Conservation (phyloP, 129 eudicot genomes). For the Tanacetum coccineum region DNA sequence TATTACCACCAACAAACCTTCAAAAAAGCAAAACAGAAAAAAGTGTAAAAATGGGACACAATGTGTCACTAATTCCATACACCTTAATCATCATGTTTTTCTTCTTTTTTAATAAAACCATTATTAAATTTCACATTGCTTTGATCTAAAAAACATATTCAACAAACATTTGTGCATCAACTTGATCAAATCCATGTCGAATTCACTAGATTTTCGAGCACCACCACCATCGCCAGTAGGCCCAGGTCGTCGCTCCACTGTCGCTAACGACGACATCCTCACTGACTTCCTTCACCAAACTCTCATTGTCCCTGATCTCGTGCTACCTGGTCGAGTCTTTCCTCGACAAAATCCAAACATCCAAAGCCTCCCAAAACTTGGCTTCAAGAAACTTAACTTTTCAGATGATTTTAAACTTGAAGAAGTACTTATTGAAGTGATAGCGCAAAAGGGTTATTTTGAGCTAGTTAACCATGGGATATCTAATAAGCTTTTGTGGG, state of each 20-base stretch:
- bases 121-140: neutral
- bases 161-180: constrained; percentile 10
- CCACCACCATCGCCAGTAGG: constrained; percentile 95
- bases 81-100: constrained; percentile 26
- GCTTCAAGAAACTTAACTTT: constrained; percentile 20
- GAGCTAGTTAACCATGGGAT: constrained; percentile 74
- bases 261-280: constrained; percentile 66
- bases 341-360: constrained; percentile 58
- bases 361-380: constrained; percentile 52
- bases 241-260: constrained; percentile 60
- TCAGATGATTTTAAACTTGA: neutral
- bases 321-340: constrained; percentile 61
- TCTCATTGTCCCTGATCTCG: constrained; percentile 66
- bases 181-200: constrained; percentile 31
- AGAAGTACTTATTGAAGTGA: constrained; percentile 25
- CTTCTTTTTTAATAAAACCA: neutral
- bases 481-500: constrained; percentile 22
- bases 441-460: constrained; percentile 57
- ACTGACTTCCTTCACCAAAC: constrained; percentile 61
- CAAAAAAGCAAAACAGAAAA: constrained; percentile 24
- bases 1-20: constrained; percentile 22
- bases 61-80: constrained; percentile 25
- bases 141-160: constrained; percentile 1
- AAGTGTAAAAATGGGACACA: constrained; percentile 26
- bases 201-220: constrained; percentile 64